Evolutionary conservation across 352 stramenopile species (phyloP).

Genomic region (Phytopythium montanum): DNA sequence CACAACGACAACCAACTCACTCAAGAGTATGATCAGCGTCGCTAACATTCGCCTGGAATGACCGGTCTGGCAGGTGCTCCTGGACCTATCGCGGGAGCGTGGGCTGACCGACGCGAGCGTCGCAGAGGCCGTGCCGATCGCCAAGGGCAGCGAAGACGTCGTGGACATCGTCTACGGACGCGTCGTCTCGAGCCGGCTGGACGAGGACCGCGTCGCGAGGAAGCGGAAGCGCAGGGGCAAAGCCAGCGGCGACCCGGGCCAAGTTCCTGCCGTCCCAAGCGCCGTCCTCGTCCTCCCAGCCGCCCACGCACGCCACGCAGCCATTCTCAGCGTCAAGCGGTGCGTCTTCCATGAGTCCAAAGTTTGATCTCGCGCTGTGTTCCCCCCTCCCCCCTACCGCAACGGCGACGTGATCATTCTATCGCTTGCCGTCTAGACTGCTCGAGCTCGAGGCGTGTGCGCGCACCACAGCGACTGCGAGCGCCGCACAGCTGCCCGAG

Average conservation of each 20-base stretch:
- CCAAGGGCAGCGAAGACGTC: constrained; percentile 9
- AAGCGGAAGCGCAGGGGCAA: constrained; percentile 33
- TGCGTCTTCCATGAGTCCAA: constrained; percentile 6
- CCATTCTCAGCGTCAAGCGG: constrained; percentile 37
- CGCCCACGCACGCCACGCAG: constrained; percentile 3
- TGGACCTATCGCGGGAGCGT: constrained; percentile 35
- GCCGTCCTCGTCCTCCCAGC: constrained; percentile 38
- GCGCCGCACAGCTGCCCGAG: constrained; percentile 5
- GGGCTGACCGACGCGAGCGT: constrained; percentile 33
- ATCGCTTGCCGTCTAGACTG: constrained; percentile 16
- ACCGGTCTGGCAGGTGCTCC: constrained; percentile 28
- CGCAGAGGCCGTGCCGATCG: constrained; percentile 14
- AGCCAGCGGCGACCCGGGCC: background rate
- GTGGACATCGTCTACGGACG: constrained; percentile 35
- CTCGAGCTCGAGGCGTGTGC: constrained; percentile 32
- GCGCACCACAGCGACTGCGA: constrained; percentile 8
- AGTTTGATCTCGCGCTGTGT: background rate
- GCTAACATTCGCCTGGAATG: background rate
- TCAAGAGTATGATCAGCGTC: no score
- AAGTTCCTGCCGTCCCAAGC: constrained; percentile 15
- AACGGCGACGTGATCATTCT: background rate
- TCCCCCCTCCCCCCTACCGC: no score
- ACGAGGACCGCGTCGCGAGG: constrained; percentile 35
- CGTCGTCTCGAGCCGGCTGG: constrained; percentile 17
- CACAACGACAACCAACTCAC: no score